Evolutionary conservation across 1,284 basidiomycete species (phyloP).

Genomic region (Kwoniella shivajii): DNA sequence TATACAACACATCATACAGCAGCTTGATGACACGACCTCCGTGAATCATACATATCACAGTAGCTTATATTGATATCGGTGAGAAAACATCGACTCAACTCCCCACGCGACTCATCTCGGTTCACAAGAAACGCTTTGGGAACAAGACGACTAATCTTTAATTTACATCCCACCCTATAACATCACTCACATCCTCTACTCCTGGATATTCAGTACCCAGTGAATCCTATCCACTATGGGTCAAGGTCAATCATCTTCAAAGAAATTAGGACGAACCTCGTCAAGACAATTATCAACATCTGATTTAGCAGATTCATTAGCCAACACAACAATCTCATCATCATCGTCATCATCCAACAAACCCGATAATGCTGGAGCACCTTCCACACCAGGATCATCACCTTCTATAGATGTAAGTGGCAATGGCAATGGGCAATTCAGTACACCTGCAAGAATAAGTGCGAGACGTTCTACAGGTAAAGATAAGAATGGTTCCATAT

Average conservation of each 20-base stretch:
- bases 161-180: neutral
- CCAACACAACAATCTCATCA: slow-evolving; percentile 35
- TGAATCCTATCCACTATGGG: slow-evolving; percentile 48
- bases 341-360: too few species aligned
- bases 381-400: slow-evolving; percentile 17
- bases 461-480: slow-evolving; percentile 11
- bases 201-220: neutral
- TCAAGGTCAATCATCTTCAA: slow-evolving; percentile 48
- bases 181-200: neutral
- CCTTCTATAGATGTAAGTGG: slow-evolving; percentile 24
- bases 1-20: neutral
- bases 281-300: slow-evolving; percentile 53
- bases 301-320: slow-evolving; percentile 48
- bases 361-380: slow-evolving; percentile 6
- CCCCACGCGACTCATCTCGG: neutral
- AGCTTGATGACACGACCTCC: slow-evolving; percentile 5
- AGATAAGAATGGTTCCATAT: slow-evolving; percentile 21
- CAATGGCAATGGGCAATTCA: slow-evolving; percentile 10
- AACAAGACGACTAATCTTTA: neutral
- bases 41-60: neutral
- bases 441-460: slow-evolving; percentile 21
- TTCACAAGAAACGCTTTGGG: neutral
- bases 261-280: slow-evolving; percentile 55
- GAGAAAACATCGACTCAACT: neutral
- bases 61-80: neutral